Evolutionary conservation across 108 stramenopile species (phyloP), one percentile per base, ranked within the genome.

Genomic region (Nannochloropsis oceanica): DNA sequence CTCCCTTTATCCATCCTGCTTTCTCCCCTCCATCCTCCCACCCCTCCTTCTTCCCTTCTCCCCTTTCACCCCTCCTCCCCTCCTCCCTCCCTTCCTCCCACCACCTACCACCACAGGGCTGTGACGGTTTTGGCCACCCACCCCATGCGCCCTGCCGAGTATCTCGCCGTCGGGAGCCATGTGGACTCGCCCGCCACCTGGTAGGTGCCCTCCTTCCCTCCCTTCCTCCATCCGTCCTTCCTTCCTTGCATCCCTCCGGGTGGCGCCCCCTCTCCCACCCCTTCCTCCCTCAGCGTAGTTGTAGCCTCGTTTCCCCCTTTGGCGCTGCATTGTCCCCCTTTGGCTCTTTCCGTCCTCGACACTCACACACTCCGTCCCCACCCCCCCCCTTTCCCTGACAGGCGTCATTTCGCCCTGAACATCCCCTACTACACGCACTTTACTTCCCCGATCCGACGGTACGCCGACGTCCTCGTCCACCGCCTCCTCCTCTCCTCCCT

Each of bases 351-450:
- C 26, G 14, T 82, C 26, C 13, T n/a, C 26, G 14, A n/a, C 25
- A 82, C 13, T 14, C 14, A n/a, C 81, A 82, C n/a, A 24, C 18
- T 14, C 22, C 11, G 84, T 84, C 25, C n/a, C n/a, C n/a, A n/a
- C n/a, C n/a, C n/a, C n/a, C n/a, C n/a, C n/a, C 88, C 92, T 26
- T 85, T 85, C 27, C 79, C 34, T 22, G 91, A 89, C 3, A 96
- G 95, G 95, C 83, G 92, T 12, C 96, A 96, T 89, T 96, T 94
- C 88, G 98, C 96, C 9, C 89, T 99, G 81, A 95, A 96, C 87
- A 99, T 99, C 82, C 97, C 97, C 0, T 96, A 95, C 91, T 99
- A 99, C 89, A 99, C 98, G 5, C 98, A 99, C 87, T 99, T 99
- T 87, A 99, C 98, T 24, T 92, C 92, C 50, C 98, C 98, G 2